These are phyloP conservation scores for Pythium biforme DNA, from an alignment of 352 stramenopile genomes.

Conservation along the genomic window DNA sequence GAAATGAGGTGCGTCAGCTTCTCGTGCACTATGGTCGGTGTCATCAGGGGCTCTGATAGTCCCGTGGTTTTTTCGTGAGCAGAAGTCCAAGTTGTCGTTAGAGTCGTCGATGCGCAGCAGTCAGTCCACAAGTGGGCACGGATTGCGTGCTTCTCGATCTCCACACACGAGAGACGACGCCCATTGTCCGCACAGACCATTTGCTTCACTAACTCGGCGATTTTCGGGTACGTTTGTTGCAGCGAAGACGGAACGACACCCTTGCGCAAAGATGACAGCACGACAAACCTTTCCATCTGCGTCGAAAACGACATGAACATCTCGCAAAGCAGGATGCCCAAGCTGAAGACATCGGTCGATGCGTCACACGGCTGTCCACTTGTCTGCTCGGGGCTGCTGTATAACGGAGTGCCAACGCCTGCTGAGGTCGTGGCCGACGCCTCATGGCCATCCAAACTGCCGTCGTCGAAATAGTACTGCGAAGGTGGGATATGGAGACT, in stretches of 20 bases:
- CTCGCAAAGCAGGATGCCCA: slow-evolving; percentile 72
- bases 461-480: slow-evolving; percentile 50
- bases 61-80: neutral
- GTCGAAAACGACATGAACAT: slow-evolving; percentile 74
- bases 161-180: slow-evolving; percentile 41
- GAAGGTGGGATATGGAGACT: slow-evolving; percentile 53
- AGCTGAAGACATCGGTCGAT: slow-evolving; percentile 70
- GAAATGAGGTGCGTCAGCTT: neutral
- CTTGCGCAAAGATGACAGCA: slow-evolving; percentile 46
- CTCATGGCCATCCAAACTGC: slow-evolving; percentile 20
- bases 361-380: slow-evolving; percentile 41
- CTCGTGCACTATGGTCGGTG: neutral
- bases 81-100: neutral
- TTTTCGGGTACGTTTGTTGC: slow-evolving; percentile 35
- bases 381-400: slow-evolving; percentile 75
- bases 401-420: slow-evolving; percentile 66
- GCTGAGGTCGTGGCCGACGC: slow-evolving; percentile 50
- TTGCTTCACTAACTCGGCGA: slow-evolving; percentile 41
- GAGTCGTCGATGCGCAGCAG: slow-evolving; percentile 2
- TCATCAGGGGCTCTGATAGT: too few relatives aligned
- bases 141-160: slow-evolving; percentile 38
- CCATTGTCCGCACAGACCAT: slow-evolving; percentile 52
- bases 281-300: slow-evolving; percentile 74
- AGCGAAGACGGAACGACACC: slow-evolving; percentile 40
- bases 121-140: slow-evolving; percentile 9